A percentile compares a stretch with the other conserved stretches of the same genome.
These are phyloP conservation scores for Coffea eugenioides DNA, from an alignment of 257 asterid genomes.

Conservation along the genomic window DNA sequence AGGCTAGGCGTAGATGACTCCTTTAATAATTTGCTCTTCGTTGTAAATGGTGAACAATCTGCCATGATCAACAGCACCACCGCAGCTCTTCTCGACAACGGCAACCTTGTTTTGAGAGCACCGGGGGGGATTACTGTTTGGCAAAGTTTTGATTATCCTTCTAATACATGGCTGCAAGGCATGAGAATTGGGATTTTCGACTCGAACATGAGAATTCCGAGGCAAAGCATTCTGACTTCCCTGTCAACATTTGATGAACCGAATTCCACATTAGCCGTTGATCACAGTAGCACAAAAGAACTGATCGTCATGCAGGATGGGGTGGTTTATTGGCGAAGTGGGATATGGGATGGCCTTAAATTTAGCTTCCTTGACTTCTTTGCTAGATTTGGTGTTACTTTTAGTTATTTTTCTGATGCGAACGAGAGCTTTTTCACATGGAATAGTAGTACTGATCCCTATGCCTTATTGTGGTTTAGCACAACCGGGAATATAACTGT, in stretches of 20 bases:
- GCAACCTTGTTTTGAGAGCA: background rate
- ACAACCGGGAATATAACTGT: background rate
- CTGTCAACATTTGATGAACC: background rate
- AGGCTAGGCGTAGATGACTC: background rate
- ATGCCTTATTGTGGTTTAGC: background rate
- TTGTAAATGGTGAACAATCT: background rate
- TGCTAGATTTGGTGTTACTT: background rate
- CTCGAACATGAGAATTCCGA: background rate
- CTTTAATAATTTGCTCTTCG: background rate
- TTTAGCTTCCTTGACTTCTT: background rate
- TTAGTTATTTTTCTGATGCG: background rate
- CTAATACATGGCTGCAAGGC: background rate
- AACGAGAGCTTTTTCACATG: background rate
- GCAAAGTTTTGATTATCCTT: constrained; percentile 1
- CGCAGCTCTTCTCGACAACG: background rate
- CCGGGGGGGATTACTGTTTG: background rate
- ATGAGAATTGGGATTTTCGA: background rate
- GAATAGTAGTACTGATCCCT: background rate
- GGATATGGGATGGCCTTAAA: background rate
- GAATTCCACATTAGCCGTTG: background rate
- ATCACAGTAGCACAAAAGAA: background rate
- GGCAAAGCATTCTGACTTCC: background rate
- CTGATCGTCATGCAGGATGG: background rate
- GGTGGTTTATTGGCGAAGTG: constrained; percentile 2
- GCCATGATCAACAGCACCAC: background rate